A percentile compares a stretch with the other conserved stretches of the same genome.
phyloP scores from a whole-genome alignment of 768 basidiomycete species.

The Suillus brevipes region DNA sequence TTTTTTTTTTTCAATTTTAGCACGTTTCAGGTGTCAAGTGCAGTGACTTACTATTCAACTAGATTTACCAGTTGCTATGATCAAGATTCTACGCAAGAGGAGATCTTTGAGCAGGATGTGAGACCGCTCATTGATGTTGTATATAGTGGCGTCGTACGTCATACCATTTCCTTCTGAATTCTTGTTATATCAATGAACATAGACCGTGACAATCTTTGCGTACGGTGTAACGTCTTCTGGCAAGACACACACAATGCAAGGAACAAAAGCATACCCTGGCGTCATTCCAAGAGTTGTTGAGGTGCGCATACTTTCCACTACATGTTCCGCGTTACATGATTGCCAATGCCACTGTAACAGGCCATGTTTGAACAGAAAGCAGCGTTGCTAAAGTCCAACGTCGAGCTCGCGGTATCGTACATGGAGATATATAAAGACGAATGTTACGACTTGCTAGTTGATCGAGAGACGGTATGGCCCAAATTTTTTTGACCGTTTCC shows the following conservation, averaged over 20 bases:
- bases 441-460: conserved; percentile 81
- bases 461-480: conserved; percentile 62
- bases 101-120: conserved; percentile 77
- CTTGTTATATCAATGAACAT: background rate
- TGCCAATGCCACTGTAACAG: conserved; percentile 30
- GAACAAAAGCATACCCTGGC: conserved; percentile 68
- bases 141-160: conserved; percentile 69
- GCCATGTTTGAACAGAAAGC: conserved; percentile 57
- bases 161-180: background rate
- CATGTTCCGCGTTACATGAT: background rate
- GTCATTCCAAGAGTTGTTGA: conserved; percentile 83
- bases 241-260: conserved; percentile 94
- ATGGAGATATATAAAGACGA: conserved; percentile 95
- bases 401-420: conserved; percentile 63
- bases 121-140: conserved; percentile 77
- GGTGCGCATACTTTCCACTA: conserved; percentile 38
- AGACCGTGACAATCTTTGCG: conserved; percentile 88
- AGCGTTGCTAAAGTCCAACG: conserved; percentile 39
- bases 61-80: conserved; percentile 81
- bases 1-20: conserved; percentile 3
- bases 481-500: background rate
- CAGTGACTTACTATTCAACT: conserved; percentile 9
- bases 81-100: conserved; percentile 65
- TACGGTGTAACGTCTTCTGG: conserved; percentile 92
- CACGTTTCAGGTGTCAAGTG: background rate